phyloP scores from a whole-genome alignment of 805 yeast genomes.

The Lipomyces starkeyi region DNA sequence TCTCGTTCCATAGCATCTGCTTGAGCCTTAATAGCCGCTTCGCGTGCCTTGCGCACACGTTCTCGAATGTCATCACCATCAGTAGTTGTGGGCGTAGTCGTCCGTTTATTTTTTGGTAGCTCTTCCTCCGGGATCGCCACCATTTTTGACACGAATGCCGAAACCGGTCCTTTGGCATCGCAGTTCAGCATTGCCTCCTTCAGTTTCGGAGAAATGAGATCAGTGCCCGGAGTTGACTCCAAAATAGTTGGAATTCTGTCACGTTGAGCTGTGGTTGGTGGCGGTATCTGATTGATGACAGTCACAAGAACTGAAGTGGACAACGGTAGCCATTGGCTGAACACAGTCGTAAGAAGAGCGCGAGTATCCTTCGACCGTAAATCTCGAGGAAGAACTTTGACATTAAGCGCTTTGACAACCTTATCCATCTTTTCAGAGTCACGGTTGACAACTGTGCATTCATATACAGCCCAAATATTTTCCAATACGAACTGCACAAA shows the following conservation, averaged over 20 bases:
- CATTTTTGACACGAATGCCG: conserved; percentile 89
- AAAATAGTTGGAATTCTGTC: conserved; percentile 72
- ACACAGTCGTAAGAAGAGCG: conserved; percentile 63
- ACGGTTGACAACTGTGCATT: conserved; percentile 65
- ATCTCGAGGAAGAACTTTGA: conserved; percentile 76
- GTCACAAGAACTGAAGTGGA: conserved; percentile 83
- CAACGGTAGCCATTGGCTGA: conserved; percentile 95
- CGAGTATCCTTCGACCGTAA: conserved; percentile 78
- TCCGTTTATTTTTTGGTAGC: conserved; percentile 59
- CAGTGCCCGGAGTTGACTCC: conserved; percentile 60
- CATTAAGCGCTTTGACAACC: conserved; percentile 70
- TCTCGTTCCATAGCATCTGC: conserved; percentile 31
- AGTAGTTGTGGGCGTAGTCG: neutral
- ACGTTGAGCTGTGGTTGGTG: conserved; percentile 78
- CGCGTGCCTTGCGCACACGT: conserved; percentile 67
- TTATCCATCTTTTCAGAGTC: conserved; percentile 75
- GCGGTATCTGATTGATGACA: conserved; percentile 83
- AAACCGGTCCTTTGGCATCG: conserved; percentile 65
- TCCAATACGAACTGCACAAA: conserved; percentile 88
- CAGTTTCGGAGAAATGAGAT: conserved; percentile 56
- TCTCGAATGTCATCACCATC: conserved; percentile 62
- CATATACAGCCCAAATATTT: conserved; percentile 90
- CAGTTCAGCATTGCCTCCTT: conserved; percentile 67
- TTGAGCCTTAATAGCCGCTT: conserved; percentile 67
- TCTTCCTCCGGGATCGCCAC: conserved; percentile 83